A percentile compares a stretch with the other conserved stretches of the same genome.
Conservation (phyloP, 2,329 filamentous ascomycete species). For the Biscogniauxia sp. region DNA sequence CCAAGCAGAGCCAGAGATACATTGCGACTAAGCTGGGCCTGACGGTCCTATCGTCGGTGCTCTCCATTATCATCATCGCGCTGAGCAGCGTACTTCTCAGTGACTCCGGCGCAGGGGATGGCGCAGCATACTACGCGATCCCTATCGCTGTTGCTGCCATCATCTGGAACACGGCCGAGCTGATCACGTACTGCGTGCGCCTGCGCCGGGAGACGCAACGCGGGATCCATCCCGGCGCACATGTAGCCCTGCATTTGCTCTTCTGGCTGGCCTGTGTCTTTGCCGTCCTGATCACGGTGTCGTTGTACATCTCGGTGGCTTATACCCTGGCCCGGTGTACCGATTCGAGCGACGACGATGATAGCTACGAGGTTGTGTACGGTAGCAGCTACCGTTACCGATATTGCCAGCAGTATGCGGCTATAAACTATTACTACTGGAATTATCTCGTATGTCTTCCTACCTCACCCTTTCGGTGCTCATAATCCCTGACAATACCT, state of each 20-base stretch:
- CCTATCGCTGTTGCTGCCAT: conserved; percentile 25
- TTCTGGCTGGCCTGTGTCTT: conserved; percentile 29
- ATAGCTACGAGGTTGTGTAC: conserved; percentile 1
- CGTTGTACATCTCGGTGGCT: conserved; percentile 3
- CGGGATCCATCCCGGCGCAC: conserved; percentile 32
- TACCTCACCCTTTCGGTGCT: not conserved
- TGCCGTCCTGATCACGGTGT: conserved; percentile 18
- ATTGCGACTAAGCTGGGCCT: conserved; percentile 24
- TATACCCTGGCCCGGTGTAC: conserved; percentile 4
- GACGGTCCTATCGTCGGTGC: conserved; percentile 18
- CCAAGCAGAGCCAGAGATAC: conserved; percentile 24
- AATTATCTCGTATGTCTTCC: conserved; percentile 12
- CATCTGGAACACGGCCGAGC: conserved; percentile 29
- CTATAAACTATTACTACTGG: conserved; percentile 5
- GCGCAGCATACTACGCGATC: conserved; percentile 16
- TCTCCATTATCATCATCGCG: conserved; percentile 25
- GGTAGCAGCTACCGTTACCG: conserved; percentile 10
- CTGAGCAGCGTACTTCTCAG: conserved; percentile 22
- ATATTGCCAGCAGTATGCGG: conserved; percentile 16
- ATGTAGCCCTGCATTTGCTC: conserved; percentile 28
- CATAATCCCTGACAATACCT: not conserved
- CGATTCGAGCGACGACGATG: conserved; percentile 2
- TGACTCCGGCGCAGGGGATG: conserved; percentile 3
- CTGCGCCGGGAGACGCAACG: conserved; percentile 22
- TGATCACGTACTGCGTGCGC: conserved; percentile 28